Evolutionary conservation across 306 rosid genomes (phyloP), one percentile per base, ranked within the genome.

Genomic region (Lithocarpus polystachyus): DNA sequence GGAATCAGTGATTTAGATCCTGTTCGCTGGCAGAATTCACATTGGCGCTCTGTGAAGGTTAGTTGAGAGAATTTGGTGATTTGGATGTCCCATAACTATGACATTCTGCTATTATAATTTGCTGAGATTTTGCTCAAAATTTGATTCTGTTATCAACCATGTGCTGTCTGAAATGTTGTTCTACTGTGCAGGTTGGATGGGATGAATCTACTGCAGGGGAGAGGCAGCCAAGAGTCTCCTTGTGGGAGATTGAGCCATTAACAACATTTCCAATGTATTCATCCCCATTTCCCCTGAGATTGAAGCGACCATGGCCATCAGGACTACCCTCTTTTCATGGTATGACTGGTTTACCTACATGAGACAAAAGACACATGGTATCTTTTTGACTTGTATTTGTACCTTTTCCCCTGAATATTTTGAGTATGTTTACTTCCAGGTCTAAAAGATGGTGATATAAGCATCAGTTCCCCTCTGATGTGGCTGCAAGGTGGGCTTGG

Each of bases 131-230:
- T 67, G 45, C 72, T 29, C 12, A 17, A 67, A 19, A 6, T 67
- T 67, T 19, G 45, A 33, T 17, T 2, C 45, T 29, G 20, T 33
- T 35, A 28, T 67, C 11, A 67, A 67, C 14, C 51, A 76, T 73
- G 53, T 48, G 53, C 53, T 48, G 53, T 40, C 17, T 48, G 53
- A 13, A 48, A 48, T 3, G 53, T 48, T 48, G 14, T 48, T 48
- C 53, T 48, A 48, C 53, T 3, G 5, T 88, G 86, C 86, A 95
- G 99, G 99, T 95, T 79, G 99, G 99, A 54, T 95, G 99, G 99
- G 99, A 95, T 76, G 99, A 95, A 84, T 95, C 99, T 40, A 93
- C 99, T 2, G 98, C 99, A 15, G 99, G 98, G 57, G 99, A 95
- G 76, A 91, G 96, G 82, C 99, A 95, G 81, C 98, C 99, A 57